phyloP scores from a whole-genome alignment of 257 asterid species.

The Salvia splendens region DNA sequence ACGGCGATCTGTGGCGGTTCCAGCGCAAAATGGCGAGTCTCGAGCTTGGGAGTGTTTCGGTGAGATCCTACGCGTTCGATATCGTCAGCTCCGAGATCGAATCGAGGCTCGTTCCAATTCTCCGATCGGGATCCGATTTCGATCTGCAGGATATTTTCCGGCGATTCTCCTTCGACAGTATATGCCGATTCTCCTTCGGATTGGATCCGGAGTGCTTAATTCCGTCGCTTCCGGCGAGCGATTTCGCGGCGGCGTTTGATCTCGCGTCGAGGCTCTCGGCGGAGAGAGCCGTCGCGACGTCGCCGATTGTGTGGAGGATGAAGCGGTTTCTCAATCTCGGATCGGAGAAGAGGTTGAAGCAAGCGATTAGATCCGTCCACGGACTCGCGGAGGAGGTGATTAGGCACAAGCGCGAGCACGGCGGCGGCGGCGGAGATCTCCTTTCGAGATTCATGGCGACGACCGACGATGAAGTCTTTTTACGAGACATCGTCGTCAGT shows the following conservation, averaged over 20 bases:
- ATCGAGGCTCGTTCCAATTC: constrained; percentile 57
- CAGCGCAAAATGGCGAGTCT: constrained; percentile 76
- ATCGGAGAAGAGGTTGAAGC: constrained; percentile 55
- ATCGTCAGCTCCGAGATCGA: constrained; percentile 49
- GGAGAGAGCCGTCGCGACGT: constrained; percentile 57
- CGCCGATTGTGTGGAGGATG: constrained; percentile 66
- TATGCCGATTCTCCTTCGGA: constrained; percentile 71
- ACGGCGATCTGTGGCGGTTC: constrained; percentile 76
- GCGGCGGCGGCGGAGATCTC: constrained; percentile 29
- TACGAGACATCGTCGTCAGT: constrained; percentile 70
- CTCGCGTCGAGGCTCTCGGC: constrained; percentile 75
- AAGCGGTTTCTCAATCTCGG: constrained; percentile 62
- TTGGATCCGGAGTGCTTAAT: constrained; percentile 67
- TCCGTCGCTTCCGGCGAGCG: constrained; percentile 52
- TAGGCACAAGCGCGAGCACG: constrained; percentile 25
- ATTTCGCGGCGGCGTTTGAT: constrained; percentile 63
- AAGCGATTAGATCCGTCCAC: constrained; percentile 49
- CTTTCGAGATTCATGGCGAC: constrained; percentile 64
- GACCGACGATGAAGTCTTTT: constrained; percentile 47
- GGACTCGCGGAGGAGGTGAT: constrained; percentile 45
- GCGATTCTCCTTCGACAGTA: constrained; percentile 69
- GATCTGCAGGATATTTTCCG: constrained; percentile 81
- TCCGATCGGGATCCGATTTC: constrained; percentile 33
- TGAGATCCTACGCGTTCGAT: constrained; percentile 58
- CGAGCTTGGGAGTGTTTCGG: constrained; percentile 62